phyloP scores from a whole-genome alignment of 1,284 basidiomycete genomes.

The Psilocybe mexicana region DNA sequence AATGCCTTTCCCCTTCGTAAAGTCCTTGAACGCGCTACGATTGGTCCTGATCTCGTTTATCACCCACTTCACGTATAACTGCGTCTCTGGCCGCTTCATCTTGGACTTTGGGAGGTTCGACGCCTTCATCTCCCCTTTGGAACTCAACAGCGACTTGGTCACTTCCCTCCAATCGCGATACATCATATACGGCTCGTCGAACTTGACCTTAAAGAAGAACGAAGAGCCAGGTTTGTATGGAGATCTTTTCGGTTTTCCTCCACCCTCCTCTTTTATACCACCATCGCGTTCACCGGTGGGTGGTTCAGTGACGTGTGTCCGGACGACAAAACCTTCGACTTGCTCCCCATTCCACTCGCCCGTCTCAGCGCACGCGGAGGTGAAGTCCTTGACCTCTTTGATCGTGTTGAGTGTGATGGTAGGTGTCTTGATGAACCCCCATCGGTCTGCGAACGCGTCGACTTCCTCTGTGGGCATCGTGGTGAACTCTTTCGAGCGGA shows the following conservation, averaged over 20 bases:
- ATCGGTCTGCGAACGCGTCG: constrained; percentile 81
- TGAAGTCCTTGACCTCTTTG: constrained; percentile 73
- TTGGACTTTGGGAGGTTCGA: constrained; percentile 57
- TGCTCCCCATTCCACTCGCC: constrained; percentile 85
- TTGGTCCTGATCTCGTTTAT: constrained; percentile 69
- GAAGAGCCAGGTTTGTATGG: constrained; percentile 81
- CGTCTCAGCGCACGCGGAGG: constrained; percentile 63
- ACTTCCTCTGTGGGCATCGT: constrained; percentile 75
- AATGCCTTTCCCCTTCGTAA: constrained; percentile 76
- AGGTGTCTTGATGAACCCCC: constrained; percentile 89
- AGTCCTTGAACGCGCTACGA: constrained; percentile 64
- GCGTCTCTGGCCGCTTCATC: constrained; percentile 68
- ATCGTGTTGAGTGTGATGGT: constrained; percentile 65
- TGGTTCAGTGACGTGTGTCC: constrained; percentile 62
- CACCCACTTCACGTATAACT: constrained; percentile 69
- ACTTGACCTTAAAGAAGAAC: constrained; percentile 99
- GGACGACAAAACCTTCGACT: constrained; percentile 96
- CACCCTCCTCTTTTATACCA: constrained; percentile 22
- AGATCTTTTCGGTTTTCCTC: constrained; percentile 21
- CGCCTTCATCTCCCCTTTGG: constrained; percentile 31
- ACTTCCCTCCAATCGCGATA: constrained; percentile 98
- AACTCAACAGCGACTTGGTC: constrained; percentile 73
- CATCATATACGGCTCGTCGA: constrained; percentile 98
- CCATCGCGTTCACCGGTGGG: constrained; percentile 29
- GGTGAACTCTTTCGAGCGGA: constrained; percentile 68